Evolutionary conservation across 331 rosid species (phyloP).

Genomic region (Rhamnella rubrinervis): DNA sequence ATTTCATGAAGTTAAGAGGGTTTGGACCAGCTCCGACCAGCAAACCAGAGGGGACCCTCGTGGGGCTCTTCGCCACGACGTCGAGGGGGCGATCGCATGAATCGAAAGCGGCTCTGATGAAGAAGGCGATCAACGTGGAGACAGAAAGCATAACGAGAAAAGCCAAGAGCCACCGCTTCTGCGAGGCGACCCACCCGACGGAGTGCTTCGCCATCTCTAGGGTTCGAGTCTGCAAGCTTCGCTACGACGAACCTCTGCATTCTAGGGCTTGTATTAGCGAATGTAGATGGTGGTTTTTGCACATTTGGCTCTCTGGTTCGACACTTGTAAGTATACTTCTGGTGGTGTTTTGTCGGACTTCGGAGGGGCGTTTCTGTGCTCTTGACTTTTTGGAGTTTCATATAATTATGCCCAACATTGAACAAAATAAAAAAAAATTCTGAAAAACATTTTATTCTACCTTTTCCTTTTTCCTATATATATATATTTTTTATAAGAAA

Average conservation of each 20-base stretch:
- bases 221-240: background rate
- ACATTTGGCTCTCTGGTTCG: slow-evolving; percentile 29
- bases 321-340: background rate
- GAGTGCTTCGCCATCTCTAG: slow-evolving; percentile 47
- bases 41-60: slow-evolving; percentile 18
- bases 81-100: slow-evolving; percentile 39
- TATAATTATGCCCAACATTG: no score
- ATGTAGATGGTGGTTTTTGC: slow-evolving; percentile 4
- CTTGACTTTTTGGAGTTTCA: no score
- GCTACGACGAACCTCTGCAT: slow-evolving; percentile 1
- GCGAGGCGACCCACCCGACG: slow-evolving; percentile 35
- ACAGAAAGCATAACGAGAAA: slow-evolving; percentile 39
- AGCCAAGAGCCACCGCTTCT: slow-evolving; percentile 42
- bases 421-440: no score
- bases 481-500: background rate
- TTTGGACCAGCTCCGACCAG: slow-evolving; percentile 21
- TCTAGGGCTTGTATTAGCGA: slow-evolving; percentile 26
- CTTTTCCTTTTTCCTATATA: background rate
- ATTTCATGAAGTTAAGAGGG: slow-evolving; percentile 40
- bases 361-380: background rate
- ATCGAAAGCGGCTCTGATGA: slow-evolving; percentile 45
- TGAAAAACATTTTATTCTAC: background rate
- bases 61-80: slow-evolving; percentile 14
- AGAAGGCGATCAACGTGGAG: slow-evolving; percentile 45
- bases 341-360: background rate